A percentile compares a stretch with the other conserved stretches of the same genome.
phyloP scores from a whole-genome alignment of 2,329 filamentous ascomycete genomes.

The Metarhizium guizhouense region DNA sequence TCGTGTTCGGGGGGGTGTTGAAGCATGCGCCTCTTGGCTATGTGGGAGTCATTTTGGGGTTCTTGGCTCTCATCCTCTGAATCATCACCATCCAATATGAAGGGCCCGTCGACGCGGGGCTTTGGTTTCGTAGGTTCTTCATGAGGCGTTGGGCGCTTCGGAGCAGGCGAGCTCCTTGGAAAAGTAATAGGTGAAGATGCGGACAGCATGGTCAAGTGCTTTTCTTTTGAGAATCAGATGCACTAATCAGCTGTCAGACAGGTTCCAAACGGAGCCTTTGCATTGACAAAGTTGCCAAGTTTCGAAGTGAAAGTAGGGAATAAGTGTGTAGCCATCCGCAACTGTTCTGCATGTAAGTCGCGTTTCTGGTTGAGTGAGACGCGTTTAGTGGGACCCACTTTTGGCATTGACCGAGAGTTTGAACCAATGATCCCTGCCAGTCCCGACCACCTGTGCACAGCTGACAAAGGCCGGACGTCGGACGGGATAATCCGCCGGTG shows the following conservation, averaged over 20 bases:
- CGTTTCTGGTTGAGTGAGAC: slow-evolving; percentile 7
- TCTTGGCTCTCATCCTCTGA: slow-evolving; percentile 18
- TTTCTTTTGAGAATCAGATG: neutral
- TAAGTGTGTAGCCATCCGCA: neutral
- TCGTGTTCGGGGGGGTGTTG: slow-evolving; percentile 12
- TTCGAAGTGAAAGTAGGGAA: neutral
- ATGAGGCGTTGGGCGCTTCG: slow-evolving; percentile 29
- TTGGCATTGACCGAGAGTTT: neutral
- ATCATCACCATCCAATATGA: slow-evolving; percentile 29
- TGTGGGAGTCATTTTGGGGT: slow-evolving; percentile 7
- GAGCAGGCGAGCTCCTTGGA: slow-evolving; percentile 37
- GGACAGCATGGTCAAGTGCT: slow-evolving; percentile 38
- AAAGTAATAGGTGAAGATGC: slow-evolving; percentile 51
- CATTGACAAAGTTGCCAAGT: neutral
- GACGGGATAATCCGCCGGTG: slow-evolving; percentile 20
- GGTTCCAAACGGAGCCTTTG: neutral
- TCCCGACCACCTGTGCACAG: slow-evolving; percentile 11
- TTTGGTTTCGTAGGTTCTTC: slow-evolving; percentile 24
- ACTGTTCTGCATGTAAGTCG: neutral
- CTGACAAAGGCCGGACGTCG: slow-evolving; percentile 10
- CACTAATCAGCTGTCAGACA: neutral
- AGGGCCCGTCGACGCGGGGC: slow-evolving; percentile 27
- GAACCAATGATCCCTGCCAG: neutral
- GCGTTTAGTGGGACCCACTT: slow-evolving; percentile 18
- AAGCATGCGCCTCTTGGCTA: slow-evolving; percentile 23